These are phyloP conservation scores for Aspergillus sp. DNA, from an alignment of 2,329 filamentous ascomycete species.

Conservation along the genomic window DNA sequence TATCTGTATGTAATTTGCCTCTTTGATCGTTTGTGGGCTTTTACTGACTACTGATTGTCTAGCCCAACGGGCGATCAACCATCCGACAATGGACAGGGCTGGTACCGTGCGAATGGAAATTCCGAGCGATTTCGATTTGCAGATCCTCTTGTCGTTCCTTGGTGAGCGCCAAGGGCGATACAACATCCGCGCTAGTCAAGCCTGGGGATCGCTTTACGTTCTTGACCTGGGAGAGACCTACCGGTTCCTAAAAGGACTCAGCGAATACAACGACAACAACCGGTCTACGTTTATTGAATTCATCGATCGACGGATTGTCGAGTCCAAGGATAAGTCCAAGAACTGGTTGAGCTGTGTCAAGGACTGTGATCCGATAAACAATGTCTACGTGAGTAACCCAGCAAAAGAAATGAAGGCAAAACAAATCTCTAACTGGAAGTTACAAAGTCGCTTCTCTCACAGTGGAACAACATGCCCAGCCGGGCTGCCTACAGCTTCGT, in stretches of 20 bases:
- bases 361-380: slow-evolving; percentile 33
- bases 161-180: slow-evolving; percentile 33
- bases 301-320: slow-evolving; percentile 37
- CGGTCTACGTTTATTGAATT: slow-evolving; percentile 37
- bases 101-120: slow-evolving; percentile 34
- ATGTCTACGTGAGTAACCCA: slow-evolving; percentile 30
- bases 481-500: slow-evolving; percentile 38
- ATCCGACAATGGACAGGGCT: slow-evolving; percentile 29
- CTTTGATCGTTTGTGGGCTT: too few species aligned
- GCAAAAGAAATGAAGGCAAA: neutral
- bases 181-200: slow-evolving; percentile 37
- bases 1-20: slow-evolving; percentile 28
- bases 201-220: slow-evolving; percentile 36
- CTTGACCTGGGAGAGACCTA: slow-evolving; percentile 36
- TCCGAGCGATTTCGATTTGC: slow-evolving; percentile 32
- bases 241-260: slow-evolving; percentile 32
- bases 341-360: slow-evolving; percentile 36
- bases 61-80: slow-evolving; percentile 39
- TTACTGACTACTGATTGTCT: slow-evolving; percentile 1
- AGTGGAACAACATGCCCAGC: slow-evolving; percentile 41
- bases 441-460: slow-evolving; percentile 32
- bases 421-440: neutral
- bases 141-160: slow-evolving; percentile 30
- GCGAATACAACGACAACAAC: slow-evolving; percentile 30
- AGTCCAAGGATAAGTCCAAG: slow-evolving; percentile 39